A percentile compares a stretch with the other conserved stretches of the same genome.
These are phyloP conservation scores for Skeletonema grethae DNA, from an alignment of 108 stramenopile genomes.

Conservation along the genomic window DNA sequence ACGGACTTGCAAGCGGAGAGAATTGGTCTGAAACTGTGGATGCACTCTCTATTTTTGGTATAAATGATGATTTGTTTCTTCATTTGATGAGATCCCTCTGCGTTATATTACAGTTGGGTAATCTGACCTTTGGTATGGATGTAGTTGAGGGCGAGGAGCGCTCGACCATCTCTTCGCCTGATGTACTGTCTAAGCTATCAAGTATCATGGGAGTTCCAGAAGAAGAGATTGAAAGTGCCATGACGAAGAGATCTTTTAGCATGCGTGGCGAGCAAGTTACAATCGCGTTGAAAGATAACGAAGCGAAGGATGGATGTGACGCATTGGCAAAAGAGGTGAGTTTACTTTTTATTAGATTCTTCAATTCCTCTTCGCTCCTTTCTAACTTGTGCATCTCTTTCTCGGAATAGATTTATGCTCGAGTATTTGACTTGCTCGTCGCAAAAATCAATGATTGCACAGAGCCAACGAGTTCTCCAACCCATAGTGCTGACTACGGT, in stretches of 20 bases:
- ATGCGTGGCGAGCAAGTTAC: constrained; percentile 78
- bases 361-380: no score
- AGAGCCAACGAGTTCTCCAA: constrained; percentile 61
- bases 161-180: constrained; percentile 52
- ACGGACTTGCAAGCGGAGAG: constrained; percentile 88
- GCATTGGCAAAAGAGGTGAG: constrained; percentile 92
- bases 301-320: constrained; percentile 89
- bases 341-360: neutral
- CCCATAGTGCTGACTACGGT: constrained; percentile 41
- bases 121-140: constrained; percentile 81
- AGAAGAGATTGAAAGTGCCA: constrained; percentile 58
- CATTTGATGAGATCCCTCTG: constrained; percentile 77
- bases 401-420: constrained; percentile 74
- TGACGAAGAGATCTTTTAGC: constrained; percentile 78
- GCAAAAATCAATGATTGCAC: constrained; percentile 91
- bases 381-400: neutral
- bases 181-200: constrained; percentile 65
- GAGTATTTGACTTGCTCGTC: constrained; percentile 93
- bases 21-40: constrained; percentile 78
- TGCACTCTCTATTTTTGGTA: constrained; percentile 70
- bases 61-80: constrained; percentile 60
- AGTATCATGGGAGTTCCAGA: constrained; percentile 75
- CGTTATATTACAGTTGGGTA: constrained; percentile 88
- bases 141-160: constrained; percentile 65
- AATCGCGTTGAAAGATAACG: constrained; percentile 71